phyloP scores from a whole-genome alignment of 441 rosid genomes.

The Euphorbia celastroides region DNA sequence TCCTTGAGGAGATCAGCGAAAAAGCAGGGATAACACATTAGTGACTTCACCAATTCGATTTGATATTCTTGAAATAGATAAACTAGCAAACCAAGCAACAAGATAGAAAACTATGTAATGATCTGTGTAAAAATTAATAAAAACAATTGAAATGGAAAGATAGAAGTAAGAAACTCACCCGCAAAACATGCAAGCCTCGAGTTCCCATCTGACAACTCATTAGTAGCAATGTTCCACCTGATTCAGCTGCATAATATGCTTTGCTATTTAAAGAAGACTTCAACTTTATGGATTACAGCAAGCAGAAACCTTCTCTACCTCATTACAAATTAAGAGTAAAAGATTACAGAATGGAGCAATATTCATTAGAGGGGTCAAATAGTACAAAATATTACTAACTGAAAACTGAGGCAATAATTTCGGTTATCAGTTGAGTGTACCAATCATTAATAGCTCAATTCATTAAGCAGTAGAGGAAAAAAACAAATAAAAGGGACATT shows the following conservation, averaged over 20 bases:
- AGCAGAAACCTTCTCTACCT: conserved; percentile 6
- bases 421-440: background rate
- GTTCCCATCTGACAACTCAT: background rate
- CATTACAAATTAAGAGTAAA: background rate
- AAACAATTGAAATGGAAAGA: background rate
- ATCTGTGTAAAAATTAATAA: background rate
- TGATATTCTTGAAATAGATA: background rate
- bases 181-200: background rate
- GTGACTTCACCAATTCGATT: background rate
- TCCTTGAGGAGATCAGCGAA: too few relatives aligned
- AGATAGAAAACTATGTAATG: background rate
- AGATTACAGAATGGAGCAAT: background rate
- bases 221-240: background rate
- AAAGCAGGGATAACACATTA: too few relatives aligned
- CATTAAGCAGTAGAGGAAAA: conserved; percentile 1
- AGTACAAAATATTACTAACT: background rate
- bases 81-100: background rate
- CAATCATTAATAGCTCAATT: background rate
- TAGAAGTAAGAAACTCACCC: conserved; percentile 16
- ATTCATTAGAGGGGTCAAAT: background rate
- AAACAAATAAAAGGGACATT: background rate
- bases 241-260: background rate
- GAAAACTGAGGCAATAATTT: background rate
- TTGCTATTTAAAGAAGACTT: conserved; percentile 2
- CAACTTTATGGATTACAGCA: conserved; percentile 7